Evolutionary conservation across 257 asterid species (phyloP).

Genomic region (Plectranthus barbatus): DNA sequence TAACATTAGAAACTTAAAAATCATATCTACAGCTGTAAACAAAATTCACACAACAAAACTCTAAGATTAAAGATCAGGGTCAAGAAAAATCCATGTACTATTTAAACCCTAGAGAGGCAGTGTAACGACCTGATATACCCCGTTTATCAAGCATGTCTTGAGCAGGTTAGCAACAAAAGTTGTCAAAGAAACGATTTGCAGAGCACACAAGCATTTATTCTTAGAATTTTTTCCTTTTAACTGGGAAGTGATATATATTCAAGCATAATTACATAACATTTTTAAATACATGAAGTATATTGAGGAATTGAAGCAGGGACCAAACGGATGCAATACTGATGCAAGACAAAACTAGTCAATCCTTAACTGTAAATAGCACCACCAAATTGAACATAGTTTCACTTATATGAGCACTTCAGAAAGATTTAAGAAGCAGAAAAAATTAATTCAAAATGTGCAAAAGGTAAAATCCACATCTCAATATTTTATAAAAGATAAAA

Average conservation of each 20-base stretch:
- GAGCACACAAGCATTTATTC: background rate
- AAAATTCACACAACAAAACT: background rate
- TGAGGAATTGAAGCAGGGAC: background rate
- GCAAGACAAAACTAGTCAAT: background rate
- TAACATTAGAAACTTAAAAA: conserved; percentile 16
- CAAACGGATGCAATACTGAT: background rate
- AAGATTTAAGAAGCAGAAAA: background rate
- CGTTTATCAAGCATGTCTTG: too few species aligned
- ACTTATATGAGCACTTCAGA: background rate
- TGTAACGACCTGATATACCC: too few species aligned
- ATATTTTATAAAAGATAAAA: conserved; percentile 12
- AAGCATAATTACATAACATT: background rate
- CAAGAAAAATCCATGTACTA: too few species aligned
- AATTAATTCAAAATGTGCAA: conserved; percentile 11
- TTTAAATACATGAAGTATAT: background rate
- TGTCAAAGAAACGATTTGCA: too few species aligned
- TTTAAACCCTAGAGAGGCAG: too few species aligned
- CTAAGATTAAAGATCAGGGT: background rate
- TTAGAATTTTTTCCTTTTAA: background rate
- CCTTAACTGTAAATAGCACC: conserved; percentile 9
- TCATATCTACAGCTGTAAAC: background rate
- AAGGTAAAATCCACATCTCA: conserved; percentile 3
- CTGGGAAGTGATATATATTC: background rate
- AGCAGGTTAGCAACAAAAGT: too few species aligned
- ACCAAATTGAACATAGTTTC: background rate